Base-by-base conservation (phyloP, 2,329 filamentous ascomycete species). In the Diaporthe destruens region DNA sequence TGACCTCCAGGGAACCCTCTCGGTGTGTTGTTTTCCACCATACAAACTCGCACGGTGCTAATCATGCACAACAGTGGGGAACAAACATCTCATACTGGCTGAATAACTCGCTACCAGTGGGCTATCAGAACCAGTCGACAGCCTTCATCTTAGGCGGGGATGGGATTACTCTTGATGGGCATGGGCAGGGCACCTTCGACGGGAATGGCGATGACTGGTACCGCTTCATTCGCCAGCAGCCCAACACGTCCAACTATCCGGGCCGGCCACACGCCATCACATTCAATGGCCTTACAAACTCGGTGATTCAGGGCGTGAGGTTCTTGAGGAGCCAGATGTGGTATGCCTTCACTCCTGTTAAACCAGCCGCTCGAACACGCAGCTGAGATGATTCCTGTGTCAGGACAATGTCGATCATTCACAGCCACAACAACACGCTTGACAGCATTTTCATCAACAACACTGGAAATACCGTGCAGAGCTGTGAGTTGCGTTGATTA, bases 201-300 rank as follows among this genome's bases (percentile, higher is more conserved):
- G 87, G 87, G 4, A 88, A 88, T 73, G 87, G 87, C 0, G 83
- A 88, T 67, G 80, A 82, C 4, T 89, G 87, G 87, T 88, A 88
- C 74, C 78, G 84, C 49, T 84, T 80, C 75, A 80, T 82, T 63
- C 75, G 80, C 23, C 78, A 72, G 56, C 75, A 78, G 53, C 32
- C 56, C 3, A 74, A 82, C 14, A 75, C 75, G 6, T 81, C 79
- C n/a, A 86, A 86, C 69, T 83, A 72, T 11, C 84, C 83, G 0
- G 79, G 85, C 2, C 81, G 87, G 3, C 87, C 87, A 1, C 86
- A 88, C 68, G 82, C 83, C 9, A 81, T 89, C 53, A 87, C 85
- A 1, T 81, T 88, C 67, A 82, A 79, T 25, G 81, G 83, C 6
- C 80, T 84, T 0, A 84, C 78, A 4, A 84, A 88, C 75, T 84